Evolutionary conservation across 1,284 basidiomycete species (phyloP), one percentile per base, ranked within the genome.

Genomic region (Volvariella volvacea): DNA sequence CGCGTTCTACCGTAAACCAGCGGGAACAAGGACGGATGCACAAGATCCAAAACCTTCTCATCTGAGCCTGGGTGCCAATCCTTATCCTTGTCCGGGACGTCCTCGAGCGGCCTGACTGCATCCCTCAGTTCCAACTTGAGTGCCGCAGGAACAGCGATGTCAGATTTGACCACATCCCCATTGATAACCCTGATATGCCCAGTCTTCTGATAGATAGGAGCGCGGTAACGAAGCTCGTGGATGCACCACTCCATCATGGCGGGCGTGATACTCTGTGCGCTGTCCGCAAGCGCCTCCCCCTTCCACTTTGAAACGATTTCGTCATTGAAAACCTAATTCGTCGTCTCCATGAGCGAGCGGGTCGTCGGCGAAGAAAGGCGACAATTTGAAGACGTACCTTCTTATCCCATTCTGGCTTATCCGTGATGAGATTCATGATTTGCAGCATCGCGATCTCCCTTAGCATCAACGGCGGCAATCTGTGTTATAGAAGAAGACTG

Each of bases 1-100:
- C 55, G 48, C 4, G 52, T 55, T 20, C 32, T 20, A 1, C 59
- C 65, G 46, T 70, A 68, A 1, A 67, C 59, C 15, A 71, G 45
- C 2, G 64, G 63, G 46, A 63, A 71, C 14, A 74, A 56, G 2
- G 66, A 47, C 1, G 51, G 51, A 20, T 52, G 47, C 3, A 49
- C 51, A 19, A 52, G 41, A 28, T 52, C 51, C 4, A 52, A 38
- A 4, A 52, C 47, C 16, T 34, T 48, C 7, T 33, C 47, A 25
- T 48, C 39, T 9, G 46, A 47, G 7, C 40, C 40, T 1, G 44
- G 49, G 37, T 50, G 47, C 48, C 46, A 52, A 33, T 52, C 50
- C 22, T 44, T 39, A 19, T 41, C 4, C 2, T 16, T n/a, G 14
- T 31, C 37, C 4, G 44, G 46, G 12, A 50, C 43, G 20, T 39